These are phyloP conservation scores for Arthrobotrys sinensis DNA, from an alignment of 2,329 filamentous ascomycete species.

Conservation along the genomic window DNA sequence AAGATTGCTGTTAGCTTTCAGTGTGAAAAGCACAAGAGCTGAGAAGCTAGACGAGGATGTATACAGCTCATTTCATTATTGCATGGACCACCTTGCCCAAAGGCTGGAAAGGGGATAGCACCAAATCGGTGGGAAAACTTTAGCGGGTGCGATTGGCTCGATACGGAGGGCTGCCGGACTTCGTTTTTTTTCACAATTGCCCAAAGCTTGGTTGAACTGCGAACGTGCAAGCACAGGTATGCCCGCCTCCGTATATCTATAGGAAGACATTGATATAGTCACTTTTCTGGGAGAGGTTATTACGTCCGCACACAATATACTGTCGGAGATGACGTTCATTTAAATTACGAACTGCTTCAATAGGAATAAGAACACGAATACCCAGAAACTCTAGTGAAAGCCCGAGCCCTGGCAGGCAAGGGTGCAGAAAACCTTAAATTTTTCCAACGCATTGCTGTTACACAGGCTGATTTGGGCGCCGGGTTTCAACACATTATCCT, in stretches of 20 bases:
- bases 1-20: background rate
- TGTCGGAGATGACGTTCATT: constrained; percentile 30
- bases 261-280: constrained; percentile 3
- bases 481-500: constrained; percentile 10
- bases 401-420: background rate
- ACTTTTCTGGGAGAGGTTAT: background rate
- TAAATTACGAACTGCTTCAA: constrained; percentile 7
- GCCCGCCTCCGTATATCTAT: background rate
- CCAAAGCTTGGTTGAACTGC: constrained; percentile 11
- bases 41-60: constrained; percentile 13
- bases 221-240: background rate
- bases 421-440: constrained; percentile 14
- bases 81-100: constrained; percentile 24
- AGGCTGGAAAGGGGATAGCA: constrained; percentile 6
- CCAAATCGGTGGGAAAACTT: background rate
- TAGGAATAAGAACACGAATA: constrained; percentile 2
- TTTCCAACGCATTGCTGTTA: background rate
- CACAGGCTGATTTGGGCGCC: constrained; percentile 7
- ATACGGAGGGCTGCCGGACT: background rate
- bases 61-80: constrained; percentile 31
- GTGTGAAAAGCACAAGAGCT: background rate
- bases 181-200: constrained; percentile 13
- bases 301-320: constrained; percentile 13
- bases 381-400: background rate
- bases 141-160: background rate